Evolutionary conservation across 257 asterid genomes (phyloP), one percentile per base, ranked within the genome.

Genomic region (Thymus quinquecostatus): DNA sequence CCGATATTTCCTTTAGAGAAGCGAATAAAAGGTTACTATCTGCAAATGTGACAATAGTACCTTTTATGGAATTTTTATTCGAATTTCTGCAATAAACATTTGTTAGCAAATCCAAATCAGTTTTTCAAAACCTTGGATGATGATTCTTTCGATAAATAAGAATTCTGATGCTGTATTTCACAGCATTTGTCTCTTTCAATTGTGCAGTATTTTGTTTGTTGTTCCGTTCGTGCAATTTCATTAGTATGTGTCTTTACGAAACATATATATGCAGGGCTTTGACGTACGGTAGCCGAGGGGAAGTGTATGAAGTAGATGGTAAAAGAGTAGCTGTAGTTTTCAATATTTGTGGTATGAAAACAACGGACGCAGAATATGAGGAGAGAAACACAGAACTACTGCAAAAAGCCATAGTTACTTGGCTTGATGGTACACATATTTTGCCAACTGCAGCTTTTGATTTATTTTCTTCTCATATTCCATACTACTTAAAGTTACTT

Each of bases 221-320:
- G 21, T 21, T 21, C 1, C 38, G 4, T 34, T 2, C 21, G 38
- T 34, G 38, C 38, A 34, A 34, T 34, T 34, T 34, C 38, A 34
- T 1, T 3, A 34, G 38, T 34, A 34, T 3, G 4, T 34, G 38
- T 34, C 38, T 34, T 34, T 34, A 34, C 4, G 4, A 34, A 34
- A 1, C 3, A 2, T 34, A 34, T 34, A 38, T 78, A 56, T 21
- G 21, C 74, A 88, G 96, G 82, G 60, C 83, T 76, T 75, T 88
- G 73, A 64, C 84, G 60, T 75, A 67, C 33, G 91, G 92, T 55
- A 89, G 78, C 59, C 88, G 80, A 62, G 96, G 96, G 11, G 96
- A 88, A 82, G 86, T 88, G 32, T 82, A 71, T 83, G 92, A 89
- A 80, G 84, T 87, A 62, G 76, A 81, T 71, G 92, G 80, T 33